Conservation (phyloP, 2,329 filamentous ascomycete species). For the Talaromyces sp. region DNA sequence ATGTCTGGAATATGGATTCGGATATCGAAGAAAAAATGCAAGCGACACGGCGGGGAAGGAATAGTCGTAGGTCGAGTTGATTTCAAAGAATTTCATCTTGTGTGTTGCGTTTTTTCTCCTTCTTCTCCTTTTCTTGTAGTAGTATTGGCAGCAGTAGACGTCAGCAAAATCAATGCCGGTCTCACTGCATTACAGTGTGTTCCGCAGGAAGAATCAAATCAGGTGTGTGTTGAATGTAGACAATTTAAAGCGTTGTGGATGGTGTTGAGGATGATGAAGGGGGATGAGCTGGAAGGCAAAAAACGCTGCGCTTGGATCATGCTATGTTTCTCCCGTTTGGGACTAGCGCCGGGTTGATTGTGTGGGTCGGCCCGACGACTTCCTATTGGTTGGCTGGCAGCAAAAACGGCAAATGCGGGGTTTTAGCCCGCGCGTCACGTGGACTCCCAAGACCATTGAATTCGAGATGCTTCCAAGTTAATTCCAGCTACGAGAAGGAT, state of each 20-base stretch:
- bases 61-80: slow-evolving; percentile 58
- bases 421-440: background rate
- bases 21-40: slow-evolving; percentile 65
- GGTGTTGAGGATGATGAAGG: background rate
- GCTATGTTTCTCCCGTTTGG: slow-evolving; percentile 1
- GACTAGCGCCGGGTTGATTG: background rate
- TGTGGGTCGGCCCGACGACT: background rate
- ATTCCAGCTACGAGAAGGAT: background rate
- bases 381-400: background rate
- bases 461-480: background rate
- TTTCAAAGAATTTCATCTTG: slow-evolving; percentile 51
- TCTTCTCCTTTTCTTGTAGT: background rate
- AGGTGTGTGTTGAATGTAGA: background rate
- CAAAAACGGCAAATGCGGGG: background rate
- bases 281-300: slow-evolving; percentile 6
- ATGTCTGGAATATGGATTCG: slow-evolving; percentile 62
- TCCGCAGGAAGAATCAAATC: background rate
- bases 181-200: slow-evolving; percentile 1
- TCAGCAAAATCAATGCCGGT: slow-evolving; percentile 1
- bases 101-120: background rate
- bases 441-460: background rate
- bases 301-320: slow-evolving; percentile 7
- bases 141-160: background rate
- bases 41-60: slow-evolving; percentile 61
- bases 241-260: background rate